Percentiles rank a stretch among this genome's conserved stretches.
These are phyloP conservation scores for Croton setiger DNA, from an alignment of 441 rosid species.

Conservation along the genomic window DNA sequence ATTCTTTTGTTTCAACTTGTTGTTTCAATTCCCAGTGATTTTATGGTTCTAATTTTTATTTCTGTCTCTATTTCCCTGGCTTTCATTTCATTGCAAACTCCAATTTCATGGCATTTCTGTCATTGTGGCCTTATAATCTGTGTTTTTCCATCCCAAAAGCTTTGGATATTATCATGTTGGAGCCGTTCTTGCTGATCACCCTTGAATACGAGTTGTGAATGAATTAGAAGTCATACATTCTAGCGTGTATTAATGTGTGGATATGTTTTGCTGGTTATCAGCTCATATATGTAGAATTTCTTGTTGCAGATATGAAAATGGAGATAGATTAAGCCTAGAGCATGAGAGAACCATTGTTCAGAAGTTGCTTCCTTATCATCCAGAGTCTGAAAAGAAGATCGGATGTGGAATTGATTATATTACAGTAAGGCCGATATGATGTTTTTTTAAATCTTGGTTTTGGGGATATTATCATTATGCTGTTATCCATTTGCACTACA, in stretches of 20 bases:
- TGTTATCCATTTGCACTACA: not conserved
- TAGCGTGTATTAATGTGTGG: not conserved
- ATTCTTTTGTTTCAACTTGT: not conserved
- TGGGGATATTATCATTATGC: not conserved
- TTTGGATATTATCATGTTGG: not conserved
- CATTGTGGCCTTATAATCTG: not conserved
- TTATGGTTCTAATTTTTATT: constrained; percentile 10
- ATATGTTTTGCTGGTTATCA: constrained; percentile 1
- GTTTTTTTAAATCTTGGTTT: not conserved
- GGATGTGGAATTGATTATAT: constrained; percentile 84
- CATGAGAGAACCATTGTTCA: constrained; percentile 67
- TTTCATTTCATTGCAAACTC: not conserved
- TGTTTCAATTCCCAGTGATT: not conserved
- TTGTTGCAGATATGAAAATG: constrained; percentile 60
- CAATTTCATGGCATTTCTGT: not conserved
- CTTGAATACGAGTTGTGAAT: not conserved
- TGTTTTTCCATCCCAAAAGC: not conserved
- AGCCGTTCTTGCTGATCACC: not conserved
- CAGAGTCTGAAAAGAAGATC: constrained; percentile 67
- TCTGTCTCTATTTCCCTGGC: not conserved
- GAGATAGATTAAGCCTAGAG: constrained; percentile 60
- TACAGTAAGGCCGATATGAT: constrained; percentile 42
- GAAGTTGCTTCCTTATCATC: constrained; percentile 86
- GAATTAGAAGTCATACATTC: not conserved
- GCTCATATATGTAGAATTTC: not conserved